These are phyloP conservation scores for Arthrobotrys megalospora DNA, from an alignment of 2,329 filamentous ascomycete genomes.

Conservation along the genomic window DNA sequence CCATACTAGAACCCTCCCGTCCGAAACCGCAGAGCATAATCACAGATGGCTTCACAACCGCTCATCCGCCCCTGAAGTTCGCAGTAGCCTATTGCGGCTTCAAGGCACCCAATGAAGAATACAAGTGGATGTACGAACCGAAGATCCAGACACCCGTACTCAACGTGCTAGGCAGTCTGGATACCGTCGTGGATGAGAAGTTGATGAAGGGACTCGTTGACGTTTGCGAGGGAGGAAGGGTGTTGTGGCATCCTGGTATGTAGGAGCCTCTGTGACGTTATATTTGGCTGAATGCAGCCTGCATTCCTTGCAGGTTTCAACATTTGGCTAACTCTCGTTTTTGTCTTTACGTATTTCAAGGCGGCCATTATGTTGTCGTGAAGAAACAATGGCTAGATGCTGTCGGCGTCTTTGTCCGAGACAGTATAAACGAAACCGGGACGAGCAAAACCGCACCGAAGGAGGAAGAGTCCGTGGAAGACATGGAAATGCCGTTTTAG, in stretches of 20 bases:
- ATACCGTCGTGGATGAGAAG: slow-evolving; percentile 76
- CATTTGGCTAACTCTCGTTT: slow-evolving; percentile 8
- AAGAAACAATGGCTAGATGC: slow-evolving; percentile 76
- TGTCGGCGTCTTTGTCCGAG: slow-evolving; percentile 74
- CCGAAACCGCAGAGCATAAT: slow-evolving; percentile 27
- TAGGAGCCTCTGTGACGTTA: slow-evolving; percentile 15
- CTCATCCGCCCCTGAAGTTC: slow-evolving; percentile 75
- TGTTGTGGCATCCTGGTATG: slow-evolving; percentile 77
- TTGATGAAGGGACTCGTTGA: slow-evolving; percentile 73
- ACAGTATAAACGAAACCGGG: slow-evolving; percentile 68
- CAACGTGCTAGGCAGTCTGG: slow-evolving; percentile 76
- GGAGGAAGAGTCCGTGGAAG: slow-evolving; percentile 74
- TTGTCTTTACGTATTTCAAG: slow-evolving; percentile 9
- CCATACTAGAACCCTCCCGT: slow-evolving; percentile 72
- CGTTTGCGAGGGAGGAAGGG: slow-evolving; percentile 72
- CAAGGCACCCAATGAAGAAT: slow-evolving; percentile 72
- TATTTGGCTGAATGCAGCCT: background rate
- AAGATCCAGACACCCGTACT: slow-evolving; percentile 74
- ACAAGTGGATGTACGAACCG: slow-evolving; percentile 74
- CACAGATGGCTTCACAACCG: slow-evolving; percentile 64
- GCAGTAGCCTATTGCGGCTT: slow-evolving; percentile 77
- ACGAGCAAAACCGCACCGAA: slow-evolving; percentile 63
- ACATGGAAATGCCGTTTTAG: slow-evolving; percentile 78
- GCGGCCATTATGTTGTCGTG: slow-evolving; percentile 77
- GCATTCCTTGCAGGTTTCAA: slow-evolving; percentile 28